These are phyloP conservation scores for Mycotypha africana DNA, from an alignment of 371 early-diverging fungal genomes.

Conservation along the genomic window DNA sequence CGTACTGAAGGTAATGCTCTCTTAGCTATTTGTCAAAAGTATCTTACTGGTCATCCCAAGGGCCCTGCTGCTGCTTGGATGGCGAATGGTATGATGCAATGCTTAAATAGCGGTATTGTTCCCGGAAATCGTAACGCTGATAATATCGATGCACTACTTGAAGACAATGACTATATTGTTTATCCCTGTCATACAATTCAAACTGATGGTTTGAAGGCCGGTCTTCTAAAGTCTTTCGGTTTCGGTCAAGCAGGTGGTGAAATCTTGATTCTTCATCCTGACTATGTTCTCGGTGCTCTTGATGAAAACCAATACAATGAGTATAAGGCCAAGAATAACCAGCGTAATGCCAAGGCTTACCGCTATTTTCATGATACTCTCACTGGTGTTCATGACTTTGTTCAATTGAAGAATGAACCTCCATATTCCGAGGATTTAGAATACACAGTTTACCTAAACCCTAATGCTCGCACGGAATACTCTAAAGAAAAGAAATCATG, in stretches of 20 bases:
- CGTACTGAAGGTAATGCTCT: conserved; percentile 83
- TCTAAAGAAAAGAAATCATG: conserved; percentile 72
- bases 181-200: conserved; percentile 88
- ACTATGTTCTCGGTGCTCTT: conserved; percentile 82
- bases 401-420: conserved; percentile 84
- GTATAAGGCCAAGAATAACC: conserved; percentile 68
- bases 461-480: conserved; percentile 82
- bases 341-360: conserved; percentile 81
- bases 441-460: conserved; percentile 85
- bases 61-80: conserved; percentile 98
- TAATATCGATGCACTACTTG: conserved; percentile 82
- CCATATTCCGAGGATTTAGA: conserved; percentile 90
- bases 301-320: conserved; percentile 65
- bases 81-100: conserved; percentile 92
- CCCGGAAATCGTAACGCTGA: conserved; percentile 97
- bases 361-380: conserved; percentile 93
- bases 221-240: conserved; percentile 91
- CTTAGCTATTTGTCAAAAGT: conserved; percentile 89
- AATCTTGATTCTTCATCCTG: conserved; percentile 86
- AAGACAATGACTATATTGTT: conserved; percentile 76
- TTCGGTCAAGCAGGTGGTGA: conserved; percentile 98
- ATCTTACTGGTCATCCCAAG: conserved; percentile 96
- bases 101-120: conserved; percentile 82
- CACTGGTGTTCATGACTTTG: conserved; percentile 79
- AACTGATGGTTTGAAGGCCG: conserved; percentile 93